Conservation (phyloP, 2,329 filamentous ascomycete species). For the Neofusicoccum ribis region DNA sequence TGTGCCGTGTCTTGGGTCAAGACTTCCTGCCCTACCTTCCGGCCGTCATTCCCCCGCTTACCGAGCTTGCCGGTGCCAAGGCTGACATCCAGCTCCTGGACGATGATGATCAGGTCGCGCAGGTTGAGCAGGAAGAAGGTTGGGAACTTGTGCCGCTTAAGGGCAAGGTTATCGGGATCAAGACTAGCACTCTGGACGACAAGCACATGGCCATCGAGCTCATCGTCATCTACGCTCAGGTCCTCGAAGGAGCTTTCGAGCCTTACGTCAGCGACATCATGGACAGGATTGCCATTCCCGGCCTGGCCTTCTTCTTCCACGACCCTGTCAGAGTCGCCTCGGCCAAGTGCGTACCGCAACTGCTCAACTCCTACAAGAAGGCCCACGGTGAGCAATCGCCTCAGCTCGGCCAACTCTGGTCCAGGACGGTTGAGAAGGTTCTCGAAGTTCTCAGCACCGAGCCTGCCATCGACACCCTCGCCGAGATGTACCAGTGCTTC, state of each 20-base stretch:
- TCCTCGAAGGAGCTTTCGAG: slow-evolving; percentile 89
- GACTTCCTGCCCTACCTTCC: slow-evolving; percentile 93
- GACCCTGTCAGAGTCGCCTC: slow-evolving; percentile 94
- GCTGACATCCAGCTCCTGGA: slow-evolving; percentile 96
- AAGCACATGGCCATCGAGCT: slow-evolving; percentile 99
- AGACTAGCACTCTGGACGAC: slow-evolving; percentile 93
- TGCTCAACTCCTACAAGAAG: slow-evolving; percentile 92
- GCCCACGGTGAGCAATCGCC: slow-evolving; percentile 78
- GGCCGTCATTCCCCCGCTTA: slow-evolving; percentile 89
- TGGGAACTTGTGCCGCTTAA: slow-evolving; percentile 98
- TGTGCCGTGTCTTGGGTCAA: slow-evolving; percentile 89
- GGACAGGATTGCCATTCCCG: slow-evolving; percentile 93
- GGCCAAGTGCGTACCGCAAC: slow-evolving; percentile 88
- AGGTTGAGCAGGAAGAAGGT: slow-evolving; percentile 90
- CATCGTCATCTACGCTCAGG: slow-evolving; percentile 94
- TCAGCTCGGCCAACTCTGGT: slow-evolving; percentile 81
- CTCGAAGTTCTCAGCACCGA: slow-evolving; percentile 92
- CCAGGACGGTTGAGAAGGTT: slow-evolving; percentile 80
- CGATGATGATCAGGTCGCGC: slow-evolving; percentile 89
- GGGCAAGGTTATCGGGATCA: slow-evolving; percentile 97
- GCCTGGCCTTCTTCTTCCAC: slow-evolving; percentile 98
- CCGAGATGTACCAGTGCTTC: slow-evolving; percentile 99
- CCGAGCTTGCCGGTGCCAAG: slow-evolving; percentile 89
- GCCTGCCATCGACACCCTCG: slow-evolving; percentile 91
- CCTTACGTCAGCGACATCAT: slow-evolving; percentile 90